Conservation (phyloP, 2,329 filamentous ascomycete species). For the Colletotrichum lupini region DNA sequence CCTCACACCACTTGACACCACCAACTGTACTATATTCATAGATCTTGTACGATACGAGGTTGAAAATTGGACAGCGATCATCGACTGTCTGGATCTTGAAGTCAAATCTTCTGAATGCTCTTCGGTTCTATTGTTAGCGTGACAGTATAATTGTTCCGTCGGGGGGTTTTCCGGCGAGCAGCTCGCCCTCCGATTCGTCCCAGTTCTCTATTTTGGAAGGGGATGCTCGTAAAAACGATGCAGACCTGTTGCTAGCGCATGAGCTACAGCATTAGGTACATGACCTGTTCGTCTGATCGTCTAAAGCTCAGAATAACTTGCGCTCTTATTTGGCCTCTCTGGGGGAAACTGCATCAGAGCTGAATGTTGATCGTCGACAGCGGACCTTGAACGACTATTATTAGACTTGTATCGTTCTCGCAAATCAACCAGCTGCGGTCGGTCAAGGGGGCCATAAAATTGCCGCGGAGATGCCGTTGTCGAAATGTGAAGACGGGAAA, state of each 20-base stretch:
- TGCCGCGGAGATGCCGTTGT: neutral
- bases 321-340: neutral
- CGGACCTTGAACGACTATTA: neutral
- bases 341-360: neutral
- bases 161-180: neutral
- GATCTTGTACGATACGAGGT: conserved; percentile 35
- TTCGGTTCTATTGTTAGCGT: conserved; percentile 9
- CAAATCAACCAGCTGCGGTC: neutral
- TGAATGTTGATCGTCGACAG: neutral
- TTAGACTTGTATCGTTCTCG: neutral
- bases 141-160: neutral
- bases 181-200: conserved; percentile 10
- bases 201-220: neutral
- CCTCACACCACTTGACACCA: conserved; percentile 30
- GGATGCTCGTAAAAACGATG: neutral
- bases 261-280: neutral
- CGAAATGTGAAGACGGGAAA: neutral
- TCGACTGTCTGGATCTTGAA: neutral
- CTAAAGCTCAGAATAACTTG: too few species aligned
- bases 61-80: conserved; percentile 20
- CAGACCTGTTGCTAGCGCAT: neutral
- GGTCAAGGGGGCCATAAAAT: neutral
- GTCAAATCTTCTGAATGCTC: neutral
- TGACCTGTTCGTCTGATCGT: neutral
- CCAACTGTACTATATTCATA: conserved; percentile 35